Conservation (phyloP, 2,329 filamentous ascomycete genomes). For the Pseudogymnoascus sp. region DNA sequence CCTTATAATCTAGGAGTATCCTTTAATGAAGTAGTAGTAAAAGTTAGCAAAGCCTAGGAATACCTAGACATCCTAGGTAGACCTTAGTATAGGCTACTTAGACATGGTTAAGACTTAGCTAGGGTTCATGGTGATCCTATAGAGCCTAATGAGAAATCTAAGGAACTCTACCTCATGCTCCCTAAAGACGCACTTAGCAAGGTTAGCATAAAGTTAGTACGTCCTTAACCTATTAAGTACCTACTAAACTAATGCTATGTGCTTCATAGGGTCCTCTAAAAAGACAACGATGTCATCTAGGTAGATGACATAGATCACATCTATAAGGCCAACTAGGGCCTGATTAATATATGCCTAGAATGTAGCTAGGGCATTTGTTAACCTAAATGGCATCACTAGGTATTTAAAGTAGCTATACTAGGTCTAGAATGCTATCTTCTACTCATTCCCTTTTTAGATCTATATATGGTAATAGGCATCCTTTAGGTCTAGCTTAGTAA, state of each 20-base stretch:
- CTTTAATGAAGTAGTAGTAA: constrained; percentile 28
- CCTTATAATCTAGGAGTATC: constrained; percentile 19
- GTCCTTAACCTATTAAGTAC: not conserved
- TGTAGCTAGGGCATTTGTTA: too few species aligned
- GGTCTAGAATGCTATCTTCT: too few species aligned
- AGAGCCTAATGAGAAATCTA: constrained; percentile 10
- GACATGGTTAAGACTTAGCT: constrained; percentile 11
- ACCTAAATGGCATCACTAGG: too few species aligned
- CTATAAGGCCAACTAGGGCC: not conserved
- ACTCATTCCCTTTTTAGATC: too few species aligned
- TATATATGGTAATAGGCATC: too few species aligned
- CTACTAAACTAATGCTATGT: not conserved
- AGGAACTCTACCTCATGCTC: constrained; percentile 15
- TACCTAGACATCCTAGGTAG: constrained; percentile 19
- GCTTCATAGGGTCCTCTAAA: not conserved
- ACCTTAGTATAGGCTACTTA: constrained; percentile 15
- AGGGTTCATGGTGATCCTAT: constrained; percentile 15
- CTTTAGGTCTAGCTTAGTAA: too few species aligned
- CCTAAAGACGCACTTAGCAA: constrained; percentile 16
- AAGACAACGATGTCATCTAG: constrained; percentile 15
- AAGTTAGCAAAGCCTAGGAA: too few species aligned
- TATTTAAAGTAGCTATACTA: too few species aligned
- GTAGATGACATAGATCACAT: constrained; percentile 10
- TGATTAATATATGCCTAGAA: constrained; percentile 13
- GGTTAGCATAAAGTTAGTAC: not conserved